These are phyloP conservation scores for Rhizopus delemar DNA, from an alignment of 371 early-diverging fungal genomes.

Conservation along the genomic window DNA sequence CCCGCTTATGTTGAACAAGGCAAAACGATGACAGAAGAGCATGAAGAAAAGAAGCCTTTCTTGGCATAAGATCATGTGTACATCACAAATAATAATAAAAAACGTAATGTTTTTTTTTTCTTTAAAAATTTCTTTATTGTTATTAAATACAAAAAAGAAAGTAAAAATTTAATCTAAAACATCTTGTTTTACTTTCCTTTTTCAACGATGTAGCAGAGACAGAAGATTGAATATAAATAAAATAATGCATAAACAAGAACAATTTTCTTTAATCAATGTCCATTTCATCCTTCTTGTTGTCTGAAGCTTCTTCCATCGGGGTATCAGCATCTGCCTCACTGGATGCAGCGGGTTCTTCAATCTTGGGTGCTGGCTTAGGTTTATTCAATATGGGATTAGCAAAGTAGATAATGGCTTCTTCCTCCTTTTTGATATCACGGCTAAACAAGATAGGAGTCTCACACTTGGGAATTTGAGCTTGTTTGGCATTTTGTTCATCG, in stretches of 20 bases:
- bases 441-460: conserved; percentile 71
- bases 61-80: conserved; percentile 13
- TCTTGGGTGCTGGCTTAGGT: conserved; percentile 84
- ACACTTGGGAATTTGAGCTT: conserved; percentile 74
- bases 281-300: conserved; percentile 64
- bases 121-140: background rate
- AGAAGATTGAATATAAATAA: background rate
- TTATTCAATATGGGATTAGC: conserved; percentile 84
- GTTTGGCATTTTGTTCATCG: conserved; percentile 76
- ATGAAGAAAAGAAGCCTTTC: conserved; percentile 39
- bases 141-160: no score
- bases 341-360: conserved; percentile 35
- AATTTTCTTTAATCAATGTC: conserved; percentile 60
- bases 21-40: background rate
- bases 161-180: background rate
- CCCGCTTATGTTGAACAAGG: conserved; percentile 34
- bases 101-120: background rate
- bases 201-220: background rate
- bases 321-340: conserved; percentile 43
- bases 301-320: conserved; percentile 40
- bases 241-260: conserved; percentile 36
- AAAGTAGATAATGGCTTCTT: conserved; percentile 59
- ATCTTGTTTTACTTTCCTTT: background rate
- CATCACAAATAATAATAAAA: background rate
- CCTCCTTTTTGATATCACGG: conserved; percentile 76